Evolutionary conservation across 2,329 filamentous ascomycete species (phyloP).

Genomic region (Macrophomina tecta): DNA sequence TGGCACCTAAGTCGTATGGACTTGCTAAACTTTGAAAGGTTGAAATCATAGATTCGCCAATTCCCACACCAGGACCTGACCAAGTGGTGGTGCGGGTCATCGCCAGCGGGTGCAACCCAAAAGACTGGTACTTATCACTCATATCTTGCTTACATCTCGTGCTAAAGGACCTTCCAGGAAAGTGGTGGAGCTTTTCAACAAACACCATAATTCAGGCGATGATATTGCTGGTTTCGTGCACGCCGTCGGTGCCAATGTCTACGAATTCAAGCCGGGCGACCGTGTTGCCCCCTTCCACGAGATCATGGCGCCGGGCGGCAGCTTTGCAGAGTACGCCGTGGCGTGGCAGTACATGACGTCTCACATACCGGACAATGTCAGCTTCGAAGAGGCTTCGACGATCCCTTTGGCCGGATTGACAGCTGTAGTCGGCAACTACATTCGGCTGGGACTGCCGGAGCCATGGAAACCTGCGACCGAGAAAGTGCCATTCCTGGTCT

Average conservation of each 20-base stretch:
- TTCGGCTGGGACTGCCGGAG: slow-evolving; percentile 48
- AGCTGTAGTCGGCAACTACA: slow-evolving; percentile 52
- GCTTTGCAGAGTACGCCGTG: slow-evolving; percentile 67
- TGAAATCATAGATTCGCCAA: slow-evolving; percentile 44
- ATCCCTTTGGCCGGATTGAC: slow-evolving; percentile 55
- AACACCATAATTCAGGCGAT: slow-evolving; percentile 56
- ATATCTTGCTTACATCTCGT: slow-evolving; percentile 14
- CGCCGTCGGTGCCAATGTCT: slow-evolving; percentile 60
- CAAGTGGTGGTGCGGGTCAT: slow-evolving; percentile 48
- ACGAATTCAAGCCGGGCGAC: slow-evolving; percentile 64
- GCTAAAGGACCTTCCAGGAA: slow-evolving; percentile 35
- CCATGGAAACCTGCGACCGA: slow-evolving; percentile 44
- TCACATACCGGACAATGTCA: slow-evolving; percentile 55
- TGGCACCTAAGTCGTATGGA: too few relatives aligned
- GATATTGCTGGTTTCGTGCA: slow-evolving; percentile 63
- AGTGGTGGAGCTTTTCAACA: slow-evolving; percentile 33
- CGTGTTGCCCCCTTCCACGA: slow-evolving; percentile 63
- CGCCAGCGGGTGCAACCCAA: slow-evolving; percentile 51
- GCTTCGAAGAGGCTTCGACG: slow-evolving; percentile 58
- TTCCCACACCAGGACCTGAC: slow-evolving; percentile 41
- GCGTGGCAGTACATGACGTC: slow-evolving; percentile 63
- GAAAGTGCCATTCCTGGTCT: slow-evolving; percentile 45
- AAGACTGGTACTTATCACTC: slow-evolving; percentile 51
- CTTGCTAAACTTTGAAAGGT: slow-evolving; percentile 30
- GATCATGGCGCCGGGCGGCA: slow-evolving; percentile 58